Evolutionary conservation across 1,284 basidiomycete genomes (phyloP), one percentile per base, ranked within the genome.

Genomic region (Trametes pubescens): DNA sequence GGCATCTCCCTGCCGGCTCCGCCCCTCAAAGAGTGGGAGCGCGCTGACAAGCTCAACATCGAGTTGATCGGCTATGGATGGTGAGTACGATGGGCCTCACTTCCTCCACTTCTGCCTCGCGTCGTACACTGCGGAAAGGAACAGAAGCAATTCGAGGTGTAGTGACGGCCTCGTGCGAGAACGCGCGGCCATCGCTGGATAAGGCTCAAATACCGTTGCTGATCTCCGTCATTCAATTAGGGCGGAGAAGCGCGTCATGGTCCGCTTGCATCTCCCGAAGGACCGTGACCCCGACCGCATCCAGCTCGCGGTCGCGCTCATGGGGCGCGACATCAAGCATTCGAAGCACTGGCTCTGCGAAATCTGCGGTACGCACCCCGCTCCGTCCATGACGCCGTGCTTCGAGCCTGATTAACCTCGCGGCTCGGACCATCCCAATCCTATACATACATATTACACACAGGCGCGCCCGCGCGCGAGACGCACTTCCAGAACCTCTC

Each of bases 271-370:
- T 43, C 61, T 68, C 6, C 64, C 66, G 14, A 68, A 68, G 44
- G 66, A 59, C 44, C 61, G 55, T 29, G 56, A 65, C 47, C 11
- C n/a, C 1, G 56, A 46, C 37, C 64, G 59, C 51, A 57, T 63
- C 13, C 59, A 65, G 38, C 60, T 55, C 11, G 52, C 56, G n/a
- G 11, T 56, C 21, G 43, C 46, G 22, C 54, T 49, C 48, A 58
- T 65, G 53, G 44, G 35, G 11, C 59, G 59, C 22, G 64, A 68
- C n/a, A 61, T 68, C n/a, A 68, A 68, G 51, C 66, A 68, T 21
- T 63, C 61, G 6, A 68, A 68, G 51, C 56, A 61, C 22, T 65
- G 66, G 66, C 51, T 40, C n/a, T 68, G 66, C 64, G 64, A 65
- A 44, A 65, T 58, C 21, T 68, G 66, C 44, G 66, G 66, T 54